A percentile compares a stretch with the other conserved stretches of the same genome.
phyloP scores from a whole-genome alignment of 1,284 basidiomycete genomes.

The Salmacisia buchloeana region DNA sequence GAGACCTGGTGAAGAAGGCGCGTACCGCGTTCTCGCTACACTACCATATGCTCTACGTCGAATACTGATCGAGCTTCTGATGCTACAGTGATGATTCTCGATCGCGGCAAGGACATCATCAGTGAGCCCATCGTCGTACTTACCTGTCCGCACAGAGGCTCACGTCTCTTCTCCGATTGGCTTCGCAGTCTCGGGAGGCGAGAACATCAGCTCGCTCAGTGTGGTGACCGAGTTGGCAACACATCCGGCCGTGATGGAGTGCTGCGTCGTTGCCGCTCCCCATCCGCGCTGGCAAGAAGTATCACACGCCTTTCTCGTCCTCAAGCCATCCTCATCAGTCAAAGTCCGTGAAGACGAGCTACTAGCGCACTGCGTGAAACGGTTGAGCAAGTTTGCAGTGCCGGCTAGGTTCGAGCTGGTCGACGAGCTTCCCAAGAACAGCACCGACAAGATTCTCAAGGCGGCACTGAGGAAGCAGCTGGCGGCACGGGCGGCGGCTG shows the following conservation, averaged over 20 bases:
- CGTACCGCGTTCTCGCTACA: conserved; percentile 37
- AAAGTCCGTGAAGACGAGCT: conserved; percentile 58
- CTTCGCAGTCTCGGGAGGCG: conserved; percentile 26
- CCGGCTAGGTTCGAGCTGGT: conserved; percentile 79
- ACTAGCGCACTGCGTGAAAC: conserved; percentile 61
- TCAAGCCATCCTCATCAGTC: conserved; percentile 58
- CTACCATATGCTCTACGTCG: too few relatives aligned
- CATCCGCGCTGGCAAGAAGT: conserved; percentile 80
- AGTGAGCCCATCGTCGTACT: conserved; percentile 71
- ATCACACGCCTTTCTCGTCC: conserved; percentile 75
- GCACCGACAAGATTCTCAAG: conserved; percentile 80
- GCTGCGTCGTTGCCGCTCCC: conserved; percentile 71
- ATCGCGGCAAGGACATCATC: conserved; percentile 58
- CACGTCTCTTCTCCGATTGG: background rate
- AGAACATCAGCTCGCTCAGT: conserved; percentile 76
- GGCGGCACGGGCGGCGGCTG: conserved; percentile 10
- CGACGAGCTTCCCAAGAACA: conserved; percentile 75
- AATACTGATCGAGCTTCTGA: conserved; percentile 52
- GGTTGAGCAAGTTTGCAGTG: conserved; percentile 73
- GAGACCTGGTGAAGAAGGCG: conserved; percentile 68
- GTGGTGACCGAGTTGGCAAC: conserved; percentile 77
- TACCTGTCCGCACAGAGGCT: conserved; percentile 48
- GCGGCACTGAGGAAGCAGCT: conserved; percentile 61
- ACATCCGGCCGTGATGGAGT: conserved; percentile 77
- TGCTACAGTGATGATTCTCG: background rate